phyloP scores from a whole-genome alignment of 208 protist genomes.

The Trichomonas vaginalis region DNA sequence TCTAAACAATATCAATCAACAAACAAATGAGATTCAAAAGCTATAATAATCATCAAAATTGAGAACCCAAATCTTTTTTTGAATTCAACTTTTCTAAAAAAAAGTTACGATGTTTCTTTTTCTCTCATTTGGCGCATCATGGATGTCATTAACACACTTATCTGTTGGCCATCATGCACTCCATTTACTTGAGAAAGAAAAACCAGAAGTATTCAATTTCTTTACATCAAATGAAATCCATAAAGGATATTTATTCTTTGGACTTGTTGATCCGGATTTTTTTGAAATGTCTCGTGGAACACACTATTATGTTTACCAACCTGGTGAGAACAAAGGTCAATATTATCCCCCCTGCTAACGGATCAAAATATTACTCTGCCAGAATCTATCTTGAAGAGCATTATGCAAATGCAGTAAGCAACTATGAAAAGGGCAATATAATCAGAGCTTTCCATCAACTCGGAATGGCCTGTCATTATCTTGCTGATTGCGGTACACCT shows the following conservation, averaged over 20 bases:
- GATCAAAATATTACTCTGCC: not conserved
- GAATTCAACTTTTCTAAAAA: too few relatives aligned
- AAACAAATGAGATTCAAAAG: too few relatives aligned
- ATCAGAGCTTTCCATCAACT: not conserved
- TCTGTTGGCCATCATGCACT: not conserved
- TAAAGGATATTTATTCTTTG: not conserved
- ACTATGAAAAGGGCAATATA: not conserved
- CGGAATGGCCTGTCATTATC: not conserved
- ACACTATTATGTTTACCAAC: not conserved
- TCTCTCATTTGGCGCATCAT: not conserved
- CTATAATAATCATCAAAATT: too few relatives aligned
- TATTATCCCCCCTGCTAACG: not conserved
- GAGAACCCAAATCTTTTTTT: too few relatives aligned
- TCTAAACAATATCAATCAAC: too few relatives aligned
- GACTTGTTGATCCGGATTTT: not conserved
- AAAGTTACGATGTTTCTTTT: not conserved
- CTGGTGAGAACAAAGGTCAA: not conserved
- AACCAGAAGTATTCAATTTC: not conserved
- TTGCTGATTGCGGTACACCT: not conserved
- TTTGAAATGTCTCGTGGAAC: not conserved
- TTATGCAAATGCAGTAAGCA: not conserved
- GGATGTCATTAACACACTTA: not conserved
- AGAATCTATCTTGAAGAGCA: not conserved
- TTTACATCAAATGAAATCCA: not conserved
- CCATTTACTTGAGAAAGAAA: not conserved